Evolutionary conservation across 2,329 filamentous ascomycete species (phyloP).

Genomic region (Diaporthe helianthi): DNA sequence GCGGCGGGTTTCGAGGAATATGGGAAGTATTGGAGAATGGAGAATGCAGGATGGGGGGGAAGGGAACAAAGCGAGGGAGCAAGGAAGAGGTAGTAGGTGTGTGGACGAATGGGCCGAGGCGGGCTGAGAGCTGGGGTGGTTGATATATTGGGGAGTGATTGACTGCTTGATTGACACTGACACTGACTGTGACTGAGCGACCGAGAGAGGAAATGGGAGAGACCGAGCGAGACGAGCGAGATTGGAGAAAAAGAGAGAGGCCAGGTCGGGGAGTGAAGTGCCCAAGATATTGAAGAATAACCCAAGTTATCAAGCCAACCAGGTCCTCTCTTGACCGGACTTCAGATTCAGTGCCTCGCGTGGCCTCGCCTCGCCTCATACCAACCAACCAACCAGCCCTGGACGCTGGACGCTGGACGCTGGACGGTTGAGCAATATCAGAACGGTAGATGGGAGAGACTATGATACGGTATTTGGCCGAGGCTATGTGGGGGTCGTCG

Average conservation of each 20-base stretch:
- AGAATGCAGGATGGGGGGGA: background rate
- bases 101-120: slow-evolving; percentile 17
- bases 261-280: background rate
- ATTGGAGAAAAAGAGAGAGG: background rate
- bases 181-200: too few species aligned
- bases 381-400: too few species aligned
- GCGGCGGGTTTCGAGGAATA: slow-evolving; percentile 3
- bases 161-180: background rate
- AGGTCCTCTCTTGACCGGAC: background rate
- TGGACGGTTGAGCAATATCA: background rate
- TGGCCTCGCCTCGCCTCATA: slow-evolving; percentile 10
- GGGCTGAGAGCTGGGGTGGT: slow-evolving; percentile 12
- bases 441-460: slow-evolving; percentile 5
- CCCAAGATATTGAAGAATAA: background rate
- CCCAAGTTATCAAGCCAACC: background rate
- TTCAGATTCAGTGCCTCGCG: background rate
- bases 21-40: slow-evolving; percentile 11
- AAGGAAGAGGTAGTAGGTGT: slow-evolving; percentile 1
- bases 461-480: slow-evolving; percentile 26
- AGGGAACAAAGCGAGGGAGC: slow-evolving; percentile 23
- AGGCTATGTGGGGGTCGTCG: slow-evolving; percentile 26
- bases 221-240: slow-evolving; percentile 15
- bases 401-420: background rate
- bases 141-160: slow-evolving; percentile 12
- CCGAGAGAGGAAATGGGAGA: background rate